Conservation (phyloP, 495 filamentous ascomycete genomes). For the Tuber magnatum region DNA sequence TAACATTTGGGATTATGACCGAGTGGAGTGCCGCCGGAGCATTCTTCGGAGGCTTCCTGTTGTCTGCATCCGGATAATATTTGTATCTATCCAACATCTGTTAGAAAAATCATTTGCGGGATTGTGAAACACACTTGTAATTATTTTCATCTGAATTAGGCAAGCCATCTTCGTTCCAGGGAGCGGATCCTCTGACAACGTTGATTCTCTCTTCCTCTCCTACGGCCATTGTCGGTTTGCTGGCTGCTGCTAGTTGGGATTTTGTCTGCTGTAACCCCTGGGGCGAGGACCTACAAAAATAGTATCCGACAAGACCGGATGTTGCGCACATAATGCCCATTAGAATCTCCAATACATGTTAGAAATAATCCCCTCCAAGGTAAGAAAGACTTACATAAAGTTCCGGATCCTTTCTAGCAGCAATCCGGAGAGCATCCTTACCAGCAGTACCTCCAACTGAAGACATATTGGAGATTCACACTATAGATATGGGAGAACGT, state of each 20-base stretch:
- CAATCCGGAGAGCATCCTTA: conserved; percentile 52
- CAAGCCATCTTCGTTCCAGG: conserved; percentile 59
- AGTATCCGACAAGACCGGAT: conserved; percentile 76
- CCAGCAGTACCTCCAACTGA: conserved; percentile 26
- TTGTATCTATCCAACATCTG: conserved; percentile 36
- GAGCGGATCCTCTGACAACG: conserved; percentile 67
- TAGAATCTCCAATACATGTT: conserved; percentile 56
- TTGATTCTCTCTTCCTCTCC: conserved; percentile 63
- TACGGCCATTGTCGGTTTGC: conserved; percentile 69
- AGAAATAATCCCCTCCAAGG: conserved; percentile 6
- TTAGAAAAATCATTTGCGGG: background rate
- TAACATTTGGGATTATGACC: conserved; percentile 87
- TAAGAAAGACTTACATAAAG: conserved; percentile 56
- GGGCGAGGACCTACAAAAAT: conserved; percentile 52
- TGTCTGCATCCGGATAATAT: conserved; percentile 86
- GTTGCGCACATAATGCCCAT: conserved; percentile 82
- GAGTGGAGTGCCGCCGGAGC: conserved; percentile 90
- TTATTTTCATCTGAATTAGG: conserved; percentile 47
- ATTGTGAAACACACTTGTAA: conserved; percentile 53
- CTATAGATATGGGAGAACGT: background rate
- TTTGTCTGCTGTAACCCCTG: background rate
- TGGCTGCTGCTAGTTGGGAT: conserved; percentile 49
- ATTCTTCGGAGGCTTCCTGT: conserved; percentile 65
- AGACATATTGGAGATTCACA: conserved; percentile 12
- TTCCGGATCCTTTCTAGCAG: conserved; percentile 67